These are phyloP conservation scores for Leucoagaricus sp. DNA, from an alignment of 1,284 basidiomycete genomes.

Conservation along the genomic window DNA sequence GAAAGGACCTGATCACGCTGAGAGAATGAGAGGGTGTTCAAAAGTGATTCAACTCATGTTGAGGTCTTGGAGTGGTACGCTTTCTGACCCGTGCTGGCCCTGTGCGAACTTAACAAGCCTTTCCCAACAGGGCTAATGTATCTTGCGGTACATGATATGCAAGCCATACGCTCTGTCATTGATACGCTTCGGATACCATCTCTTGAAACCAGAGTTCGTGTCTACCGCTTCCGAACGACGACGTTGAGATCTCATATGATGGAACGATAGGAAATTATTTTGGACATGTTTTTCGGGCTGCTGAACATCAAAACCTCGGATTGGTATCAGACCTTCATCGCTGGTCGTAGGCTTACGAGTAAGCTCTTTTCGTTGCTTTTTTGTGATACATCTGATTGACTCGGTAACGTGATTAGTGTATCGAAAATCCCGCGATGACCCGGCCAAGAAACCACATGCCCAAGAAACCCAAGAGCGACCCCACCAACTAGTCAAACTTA, in stretches of 20 bases:
- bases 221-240: conserved; percentile 2
- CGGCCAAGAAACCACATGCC: conserved; percentile 24
- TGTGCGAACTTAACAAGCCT: no score
- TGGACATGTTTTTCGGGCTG: conserved; percentile 95
- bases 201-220: conserved; percentile 76
- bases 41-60: conserved; percentile 85
- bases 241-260: conserved; percentile 8
- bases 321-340: conserved; percentile 90
- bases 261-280: conserved; percentile 82
- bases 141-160: conserved; percentile 88
- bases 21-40: conserved; percentile 76
- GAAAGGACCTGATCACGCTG: conserved; percentile 74
- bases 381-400: background rate
- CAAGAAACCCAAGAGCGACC: conserved; percentile 45
- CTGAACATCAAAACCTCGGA: conserved; percentile 88
- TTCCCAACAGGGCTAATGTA: conserved; percentile 89
- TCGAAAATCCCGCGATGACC: conserved; percentile 50
- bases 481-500: conserved; percentile 73
- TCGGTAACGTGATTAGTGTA: conserved; percentile 53
- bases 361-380: conserved; percentile 26
- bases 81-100: no score
- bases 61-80: conserved; percentile 90
- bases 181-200: conserved; percentile 89
- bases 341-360: conserved; percentile 86
- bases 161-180: conserved; percentile 84